These are phyloP conservation scores for Fistulinella staudtii DNA, from an alignment of 1,284 basidiomycete species.

Conservation along the genomic window DNA sequence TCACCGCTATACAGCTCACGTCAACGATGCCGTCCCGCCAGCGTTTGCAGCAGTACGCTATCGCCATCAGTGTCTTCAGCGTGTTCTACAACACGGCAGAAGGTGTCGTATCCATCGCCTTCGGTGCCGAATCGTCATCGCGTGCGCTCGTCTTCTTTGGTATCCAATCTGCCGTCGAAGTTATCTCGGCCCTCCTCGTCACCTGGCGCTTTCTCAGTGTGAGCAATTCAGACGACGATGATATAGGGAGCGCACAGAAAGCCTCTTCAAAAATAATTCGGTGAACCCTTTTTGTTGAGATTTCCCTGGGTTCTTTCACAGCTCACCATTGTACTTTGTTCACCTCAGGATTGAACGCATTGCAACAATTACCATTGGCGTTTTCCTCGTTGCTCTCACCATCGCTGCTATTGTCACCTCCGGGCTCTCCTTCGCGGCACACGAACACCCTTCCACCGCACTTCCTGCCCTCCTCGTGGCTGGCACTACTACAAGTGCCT, in stretches of 20 bases:
- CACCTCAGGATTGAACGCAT: constrained; percentile 37
- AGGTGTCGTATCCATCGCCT: constrained; percentile 38
- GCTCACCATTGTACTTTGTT: not conserved
- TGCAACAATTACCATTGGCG: constrained; percentile 36
- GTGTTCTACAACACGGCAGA: constrained; percentile 33
- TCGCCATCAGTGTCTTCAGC: constrained; percentile 32
- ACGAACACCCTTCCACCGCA: constrained; percentile 36
- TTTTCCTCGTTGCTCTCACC: constrained; percentile 35
- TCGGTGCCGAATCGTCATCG: constrained; percentile 43
- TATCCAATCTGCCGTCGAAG: constrained; percentile 47
- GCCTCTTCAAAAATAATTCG: constrained; percentile 25
- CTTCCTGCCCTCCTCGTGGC: constrained; percentile 36
- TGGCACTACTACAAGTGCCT: constrained; percentile 37
- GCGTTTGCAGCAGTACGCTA: constrained; percentile 28
- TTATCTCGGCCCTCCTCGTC: constrained; percentile 39
- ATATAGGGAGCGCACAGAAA: constrained; percentile 5
- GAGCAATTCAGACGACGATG: constrained; percentile 31
- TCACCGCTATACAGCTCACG: too few relatives aligned
- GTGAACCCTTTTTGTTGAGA: constrained; percentile 24
- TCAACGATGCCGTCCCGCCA: too few relatives aligned
- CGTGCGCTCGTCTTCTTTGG: constrained; percentile 50
- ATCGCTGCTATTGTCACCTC: constrained; percentile 37
- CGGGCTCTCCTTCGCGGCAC: constrained; percentile 34
- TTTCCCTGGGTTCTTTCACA: too few relatives aligned
- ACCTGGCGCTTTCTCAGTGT: constrained; percentile 41